These are phyloP conservation scores for Colletotrichum phormii DNA, from an alignment of 2,329 filamentous ascomycete species.

Conservation along the genomic window DNA sequence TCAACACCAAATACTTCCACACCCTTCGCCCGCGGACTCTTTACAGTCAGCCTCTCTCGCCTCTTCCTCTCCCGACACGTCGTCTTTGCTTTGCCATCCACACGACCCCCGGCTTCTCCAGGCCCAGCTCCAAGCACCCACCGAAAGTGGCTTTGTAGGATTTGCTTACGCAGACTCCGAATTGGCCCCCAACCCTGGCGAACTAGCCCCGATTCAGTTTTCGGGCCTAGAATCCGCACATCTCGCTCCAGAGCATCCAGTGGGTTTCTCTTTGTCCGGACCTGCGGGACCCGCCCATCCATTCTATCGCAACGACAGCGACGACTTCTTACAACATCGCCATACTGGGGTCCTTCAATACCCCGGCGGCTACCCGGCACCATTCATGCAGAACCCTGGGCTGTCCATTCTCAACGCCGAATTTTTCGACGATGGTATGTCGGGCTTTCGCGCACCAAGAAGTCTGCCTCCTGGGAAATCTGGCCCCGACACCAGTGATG, in stretches of 20 bases:
- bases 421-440: slow-evolving; percentile 53
- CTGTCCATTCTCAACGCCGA: slow-evolving; percentile 61
- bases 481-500: slow-evolving; percentile 9
- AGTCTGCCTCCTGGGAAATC: slow-evolving; percentile 37
- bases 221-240: neutral
- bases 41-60: neutral
- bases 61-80: slow-evolving; percentile 15
- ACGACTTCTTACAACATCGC: slow-evolving; percentile 7
- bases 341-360: slow-evolving; percentile 12
- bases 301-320: slow-evolving; percentile 10
- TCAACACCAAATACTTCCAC: neutral
- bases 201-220: slow-evolving; percentile 30
- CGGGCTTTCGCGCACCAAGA: slow-evolving; percentile 37
- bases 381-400: slow-evolving; percentile 45
- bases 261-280: slow-evolving; percentile 8
- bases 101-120: slow-evolving; percentile 36
- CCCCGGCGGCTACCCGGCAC: slow-evolving; percentile 17
- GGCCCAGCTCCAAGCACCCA: slow-evolving; percentile 22
- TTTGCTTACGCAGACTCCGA: neutral
- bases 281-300: slow-evolving; percentile 9
- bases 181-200: neutral
- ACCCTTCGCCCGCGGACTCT: neutral
- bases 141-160: slow-evolving; percentile 1
- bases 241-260: neutral
- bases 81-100: slow-evolving; percentile 30